Evolutionary conservation across 2,329 filamentous ascomycete species (phyloP), one percentile per base, ranked within the genome.

Genomic region (Exserohilum turcica): DNA sequence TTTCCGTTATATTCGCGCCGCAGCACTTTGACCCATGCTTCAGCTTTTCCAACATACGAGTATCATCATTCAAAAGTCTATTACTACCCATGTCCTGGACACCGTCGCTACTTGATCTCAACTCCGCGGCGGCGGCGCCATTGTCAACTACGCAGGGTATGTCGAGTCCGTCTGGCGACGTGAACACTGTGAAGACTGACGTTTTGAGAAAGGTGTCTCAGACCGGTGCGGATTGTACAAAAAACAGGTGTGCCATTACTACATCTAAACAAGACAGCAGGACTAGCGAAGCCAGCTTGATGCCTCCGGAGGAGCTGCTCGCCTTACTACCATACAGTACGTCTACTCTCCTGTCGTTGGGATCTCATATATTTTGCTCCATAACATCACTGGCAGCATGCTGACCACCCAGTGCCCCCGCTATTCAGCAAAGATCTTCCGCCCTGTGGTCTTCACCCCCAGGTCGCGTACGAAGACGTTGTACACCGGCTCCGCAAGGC

Each of bases 401-500:
- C 48, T 57, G 21, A 61, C 28, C 3, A 2, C 10, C 2, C 43
- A 69, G 67, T 68, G 60, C 68, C 68, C 10, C 28, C 61, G 15
- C 59, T 70, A 5, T 64, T 70, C 45, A 48, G 52, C 38, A 54
- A 38, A n/a, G 45, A 57, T 2, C 65, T 69, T 15, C 67, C 68
- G 2, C 67, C 66, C 1, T 68, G 65, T 45, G 59, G 59, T 12
- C 48, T 50, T 1, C 43, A 57, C 2, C 19, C 58, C 8, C 66
- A 69, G 46, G 40, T 70, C 43, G 67, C 67, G 7, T 71, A 70
- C 47, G 45, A 64, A 8, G 67, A 65, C 31, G 50, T 67, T 13
- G 53, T 54, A 28, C 42, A 31, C 4, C 44, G 56, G 2, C 61
- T 71, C 3, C 65, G 65, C 32, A 19, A 56, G 9, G 43, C 43